phyloP scores from a whole-genome alignment of 1,284 basidiomycete genomes.

The Puccinia hordei region DNA sequence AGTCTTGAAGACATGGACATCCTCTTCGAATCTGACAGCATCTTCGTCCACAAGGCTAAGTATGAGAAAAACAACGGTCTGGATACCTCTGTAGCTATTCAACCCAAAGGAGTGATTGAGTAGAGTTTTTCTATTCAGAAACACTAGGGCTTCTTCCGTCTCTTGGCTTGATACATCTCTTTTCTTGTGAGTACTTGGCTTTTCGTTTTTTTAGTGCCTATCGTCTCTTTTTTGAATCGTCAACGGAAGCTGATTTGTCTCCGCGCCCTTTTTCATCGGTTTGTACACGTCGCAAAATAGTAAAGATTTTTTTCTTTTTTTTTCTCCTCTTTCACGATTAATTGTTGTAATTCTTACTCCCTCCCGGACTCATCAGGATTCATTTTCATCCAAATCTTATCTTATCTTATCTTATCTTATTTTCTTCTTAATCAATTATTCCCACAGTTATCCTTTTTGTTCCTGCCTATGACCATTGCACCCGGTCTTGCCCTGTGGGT shows the following conservation, averaged over 20 bases:
- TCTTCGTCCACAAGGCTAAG: conserved; percentile 39
- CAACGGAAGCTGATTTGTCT: not conserved
- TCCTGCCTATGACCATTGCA: too few species aligned
- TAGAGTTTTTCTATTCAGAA: not conserved
- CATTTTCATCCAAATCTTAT: too few species aligned
- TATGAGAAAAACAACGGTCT: not conserved
- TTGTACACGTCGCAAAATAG: not conserved
- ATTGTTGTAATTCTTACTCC: too few species aligned
- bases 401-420: too few species aligned
- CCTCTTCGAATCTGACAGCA: conserved; percentile 70
- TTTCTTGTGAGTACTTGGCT: not conserved
- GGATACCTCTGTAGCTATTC: not conserved
- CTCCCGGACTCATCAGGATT: too few species aligned
- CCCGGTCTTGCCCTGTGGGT: too few species aligned
- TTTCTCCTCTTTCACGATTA: not conserved
- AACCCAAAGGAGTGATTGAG: not conserved
- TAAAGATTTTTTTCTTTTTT: not conserved
- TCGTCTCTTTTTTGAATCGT: not conserved
- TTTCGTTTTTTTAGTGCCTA: not conserved
- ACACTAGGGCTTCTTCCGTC: not conserved
- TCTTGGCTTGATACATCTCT: not conserved
- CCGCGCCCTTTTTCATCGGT: not conserved
- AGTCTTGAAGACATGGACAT: conserved; percentile 78
- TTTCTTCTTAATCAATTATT: too few species aligned
- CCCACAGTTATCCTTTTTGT: too few species aligned